Base-by-base conservation (phyloP, 139 green algal genomes). In the Axilococcus clingmanii region DNA sequence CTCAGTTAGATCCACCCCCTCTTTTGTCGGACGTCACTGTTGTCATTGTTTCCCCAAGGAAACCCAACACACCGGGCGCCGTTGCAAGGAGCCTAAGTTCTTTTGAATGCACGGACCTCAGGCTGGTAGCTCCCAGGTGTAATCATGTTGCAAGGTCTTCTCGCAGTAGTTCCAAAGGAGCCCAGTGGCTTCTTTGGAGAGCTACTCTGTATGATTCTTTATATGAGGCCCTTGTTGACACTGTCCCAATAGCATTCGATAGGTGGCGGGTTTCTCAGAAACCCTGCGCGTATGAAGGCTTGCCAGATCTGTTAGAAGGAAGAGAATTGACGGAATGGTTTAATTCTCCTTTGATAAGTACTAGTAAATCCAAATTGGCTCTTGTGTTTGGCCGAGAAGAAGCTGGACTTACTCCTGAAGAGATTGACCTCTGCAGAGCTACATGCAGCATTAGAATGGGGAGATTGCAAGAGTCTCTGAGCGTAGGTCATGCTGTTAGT, bases 361-460 rank as follows among this genome's bases (percentile, higher is more conserved):
- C 7, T 19, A 23, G 24, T 40, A 22, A 49, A 49, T 23, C 9
- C 12, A 44, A 37, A 24, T 16, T 86, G 14, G 76, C 63, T 11
- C 61, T 86, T 15, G 69, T 86, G 41, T 84, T 82, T 61, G 77
- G 77, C 0, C 48, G 77, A 7, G 77, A 86, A 47, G 77, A 84
- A 46, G 52, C 66, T 47, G 77, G 77, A 2, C 45, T 86, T 33
- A 46, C 44, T 12, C 66, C 77, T n/a, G 68, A 65, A 16, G 77
- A 86, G 47, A 56, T 86, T 19, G 68, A 57, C 2, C 37, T 49
- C 20, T 84, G 77, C 48, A 65, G 76, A 32, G 40, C 68, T 19
- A 60, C 48, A 1, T 81, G 74, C 36, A 56, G 48, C 43, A 77
- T 86, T 9, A 67, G 71, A 23, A 86, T 78, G 28, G 75, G 75